These are phyloP conservation scores for Rhytidhysteron rufulum DNA, from an alignment of 2,329 filamentous ascomycete species.

Conservation along the genomic window DNA sequence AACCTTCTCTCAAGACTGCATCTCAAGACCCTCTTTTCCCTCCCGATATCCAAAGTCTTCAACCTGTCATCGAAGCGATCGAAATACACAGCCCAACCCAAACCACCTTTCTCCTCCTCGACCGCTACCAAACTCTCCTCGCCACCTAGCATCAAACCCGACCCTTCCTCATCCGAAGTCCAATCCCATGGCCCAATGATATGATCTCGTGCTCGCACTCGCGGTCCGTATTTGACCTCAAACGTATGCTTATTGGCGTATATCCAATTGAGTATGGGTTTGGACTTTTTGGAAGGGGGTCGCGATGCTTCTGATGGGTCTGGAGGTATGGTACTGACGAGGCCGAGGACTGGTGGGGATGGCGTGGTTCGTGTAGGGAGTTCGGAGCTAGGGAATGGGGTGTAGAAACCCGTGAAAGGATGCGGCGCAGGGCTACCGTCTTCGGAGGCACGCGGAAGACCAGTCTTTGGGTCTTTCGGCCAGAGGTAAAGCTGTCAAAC, in stretches of 20 bases:
- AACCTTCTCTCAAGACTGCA: constrained; percentile 44
- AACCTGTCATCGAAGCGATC: constrained; percentile 46
- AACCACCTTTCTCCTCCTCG: constrained; percentile 46
- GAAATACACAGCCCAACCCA: constrained; percentile 53
- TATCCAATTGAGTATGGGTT: constrained; percentile 64
- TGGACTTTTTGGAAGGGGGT: constrained; percentile 10
- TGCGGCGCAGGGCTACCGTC: constrained; percentile 32
- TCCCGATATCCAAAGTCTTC: constrained; percentile 32
- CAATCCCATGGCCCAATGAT: constrained; percentile 79
- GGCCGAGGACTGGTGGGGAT: constrained; percentile 39
- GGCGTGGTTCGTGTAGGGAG: constrained; percentile 32
- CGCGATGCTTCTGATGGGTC: constrained; percentile 30
- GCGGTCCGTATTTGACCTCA: constrained; percentile 61
- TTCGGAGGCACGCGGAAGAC: constrained; percentile 19
- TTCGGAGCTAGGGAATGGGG: constrained; percentile 45
- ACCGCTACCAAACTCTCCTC: constrained; percentile 56
- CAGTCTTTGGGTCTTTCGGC: constrained; percentile 31
- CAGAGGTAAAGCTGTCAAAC: constrained; percentile 28
- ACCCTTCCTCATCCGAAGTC: constrained; percentile 59
- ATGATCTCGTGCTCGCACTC: constrained; percentile 69
- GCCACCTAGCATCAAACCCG: constrained; percentile 50
- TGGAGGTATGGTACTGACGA: constrained; percentile 47
- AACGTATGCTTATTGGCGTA: constrained; percentile 59
- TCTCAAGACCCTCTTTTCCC: constrained; percentile 40
- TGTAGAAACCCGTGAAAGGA: constrained; percentile 49